Evolutionary conservation across 169 alveolate species (phyloP).

Genomic region (Miamiensis avidus): DNA sequence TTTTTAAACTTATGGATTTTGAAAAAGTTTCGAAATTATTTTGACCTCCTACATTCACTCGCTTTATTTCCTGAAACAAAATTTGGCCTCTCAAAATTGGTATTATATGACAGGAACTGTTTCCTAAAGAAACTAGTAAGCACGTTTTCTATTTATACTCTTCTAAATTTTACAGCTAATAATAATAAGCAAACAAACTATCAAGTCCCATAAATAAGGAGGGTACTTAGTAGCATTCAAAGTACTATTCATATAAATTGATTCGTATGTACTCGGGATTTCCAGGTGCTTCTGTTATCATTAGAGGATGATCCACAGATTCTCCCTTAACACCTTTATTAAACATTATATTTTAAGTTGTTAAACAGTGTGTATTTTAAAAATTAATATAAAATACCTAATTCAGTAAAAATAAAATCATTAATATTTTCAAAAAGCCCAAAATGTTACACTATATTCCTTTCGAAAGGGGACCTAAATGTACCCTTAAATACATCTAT

Average conservation of each 20-base stretch:
- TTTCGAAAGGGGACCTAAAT: conserved; percentile 49
- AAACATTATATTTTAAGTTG: too few relatives aligned
- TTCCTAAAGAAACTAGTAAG: conserved; percentile 26
- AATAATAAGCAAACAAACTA: conserved; percentile 24
- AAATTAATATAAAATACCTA: neutral
- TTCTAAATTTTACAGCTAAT: conserved; percentile 24
- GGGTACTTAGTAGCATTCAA: conserved; percentile 49
- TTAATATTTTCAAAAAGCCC: conserved; percentile 39
- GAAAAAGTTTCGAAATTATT: conserved; percentile 32
- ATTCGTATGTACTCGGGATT: conserved; percentile 35
- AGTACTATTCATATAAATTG: conserved; percentile 40
- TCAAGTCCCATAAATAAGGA: conserved; percentile 44
- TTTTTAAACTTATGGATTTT: conserved; percentile 21
- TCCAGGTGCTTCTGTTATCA: conserved; percentile 43
- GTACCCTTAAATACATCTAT: conserved; percentile 43
- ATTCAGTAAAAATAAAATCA: conserved; percentile 38
- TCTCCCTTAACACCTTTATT: conserved; percentile 18
- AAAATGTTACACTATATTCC: conserved; percentile 33
- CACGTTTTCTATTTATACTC: conserved; percentile 26
- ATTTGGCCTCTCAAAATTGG: conserved; percentile 45
- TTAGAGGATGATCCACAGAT: conserved; percentile 34
- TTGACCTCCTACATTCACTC: conserved; percentile 44
- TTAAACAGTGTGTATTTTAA: too few relatives aligned
- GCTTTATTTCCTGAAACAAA: conserved; percentile 28
- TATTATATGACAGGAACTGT: conserved; percentile 27